phyloP scores from a whole-genome alignment of 768 basidiomycete genomes.

The Pleurotus sapidus region DNA sequence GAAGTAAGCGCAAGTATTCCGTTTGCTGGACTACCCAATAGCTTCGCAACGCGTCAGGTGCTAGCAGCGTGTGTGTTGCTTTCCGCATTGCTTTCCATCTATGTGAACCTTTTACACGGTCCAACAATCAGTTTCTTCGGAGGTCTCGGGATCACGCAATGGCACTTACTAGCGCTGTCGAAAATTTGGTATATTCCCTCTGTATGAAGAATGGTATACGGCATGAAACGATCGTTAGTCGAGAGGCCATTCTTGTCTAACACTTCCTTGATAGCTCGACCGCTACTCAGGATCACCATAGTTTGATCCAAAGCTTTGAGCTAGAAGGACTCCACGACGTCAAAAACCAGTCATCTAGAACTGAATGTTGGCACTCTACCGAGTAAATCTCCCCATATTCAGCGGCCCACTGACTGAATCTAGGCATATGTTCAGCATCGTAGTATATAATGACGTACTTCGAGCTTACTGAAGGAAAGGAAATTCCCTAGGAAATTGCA shows the following conservation, averaged over 20 bases:
- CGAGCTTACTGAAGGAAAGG: not conserved
- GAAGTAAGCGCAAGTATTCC: conserved; percentile 24
- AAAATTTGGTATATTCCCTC: not conserved
- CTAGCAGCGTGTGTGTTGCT: conserved; percentile 15
- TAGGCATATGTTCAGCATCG: not conserved
- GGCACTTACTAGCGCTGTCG: too few species aligned
- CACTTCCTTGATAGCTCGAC: conserved; percentile 19
- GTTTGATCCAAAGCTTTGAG: conserved; percentile 18
- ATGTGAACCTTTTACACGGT: not conserved
- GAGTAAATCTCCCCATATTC: conserved; percentile 15
- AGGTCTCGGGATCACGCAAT: too few species aligned
- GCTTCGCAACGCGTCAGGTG: conserved; percentile 12
- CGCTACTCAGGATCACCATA: conserved; percentile 19
- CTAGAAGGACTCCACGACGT: conserved; percentile 5
- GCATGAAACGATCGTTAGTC: conserved; percentile 21
- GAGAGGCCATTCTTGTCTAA: conserved; percentile 21
- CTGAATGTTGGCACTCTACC: not conserved
- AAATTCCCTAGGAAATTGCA: conserved; percentile 15
- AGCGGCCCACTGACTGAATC: conserved; percentile 12
- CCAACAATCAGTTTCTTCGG: too few species aligned
- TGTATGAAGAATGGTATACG: conserved; percentile 10
- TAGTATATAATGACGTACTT: conserved; percentile 9
- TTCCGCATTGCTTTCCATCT: conserved; percentile 13
- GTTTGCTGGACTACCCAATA: conserved; percentile 21
- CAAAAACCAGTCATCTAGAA: too few species aligned